Percentiles rank a stretch among this genome's conserved stretches.
These are phyloP conservation scores for Lablab purpureus DNA, from an alignment of 306 rosid species.

Conservation along the genomic window DNA sequence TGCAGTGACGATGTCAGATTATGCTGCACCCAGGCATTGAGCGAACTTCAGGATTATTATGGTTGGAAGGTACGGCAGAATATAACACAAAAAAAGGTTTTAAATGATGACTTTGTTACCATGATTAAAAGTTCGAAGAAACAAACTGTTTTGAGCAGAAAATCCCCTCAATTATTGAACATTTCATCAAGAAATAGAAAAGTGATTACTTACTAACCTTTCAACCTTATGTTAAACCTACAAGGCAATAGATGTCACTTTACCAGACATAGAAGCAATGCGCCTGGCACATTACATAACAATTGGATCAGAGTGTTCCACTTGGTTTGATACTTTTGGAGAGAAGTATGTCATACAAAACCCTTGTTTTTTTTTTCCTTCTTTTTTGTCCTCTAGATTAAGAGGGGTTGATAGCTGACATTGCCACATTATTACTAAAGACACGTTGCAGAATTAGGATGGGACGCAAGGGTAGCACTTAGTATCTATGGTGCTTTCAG, in stretches of 20 bases:
- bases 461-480: constrained; percentile 90
- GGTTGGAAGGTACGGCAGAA: constrained; percentile 79
- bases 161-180: neutral
- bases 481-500: constrained; percentile 76
- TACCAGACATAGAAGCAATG: constrained; percentile 94
- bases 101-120: constrained; percentile 4
- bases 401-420: constrained; percentile 45
- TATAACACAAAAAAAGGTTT: neutral
- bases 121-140: constrained; percentile 18
- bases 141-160: neutral
- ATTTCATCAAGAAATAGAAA: neutral
- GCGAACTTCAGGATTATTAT: constrained; percentile 63
- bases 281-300: constrained; percentile 88
- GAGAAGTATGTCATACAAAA: constrained; percentile 57
- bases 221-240: constrained; percentile 27
- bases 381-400: constrained; percentile 3
- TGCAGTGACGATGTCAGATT: constrained; percentile 77
- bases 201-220: constrained; percentile 41
- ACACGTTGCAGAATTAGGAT: constrained; percentile 69
- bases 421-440: constrained; percentile 49
- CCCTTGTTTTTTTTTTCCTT: constrained; percentile 28
- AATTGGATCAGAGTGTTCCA: constrained; percentile 79
- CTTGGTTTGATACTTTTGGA: constrained; percentile 63
- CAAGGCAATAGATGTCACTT: constrained; percentile 77
- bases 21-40: constrained; percentile 73